Conservation (phyloP, 2,329 filamentous ascomycete species). For the Albophoma yamanashiensis region DNA sequence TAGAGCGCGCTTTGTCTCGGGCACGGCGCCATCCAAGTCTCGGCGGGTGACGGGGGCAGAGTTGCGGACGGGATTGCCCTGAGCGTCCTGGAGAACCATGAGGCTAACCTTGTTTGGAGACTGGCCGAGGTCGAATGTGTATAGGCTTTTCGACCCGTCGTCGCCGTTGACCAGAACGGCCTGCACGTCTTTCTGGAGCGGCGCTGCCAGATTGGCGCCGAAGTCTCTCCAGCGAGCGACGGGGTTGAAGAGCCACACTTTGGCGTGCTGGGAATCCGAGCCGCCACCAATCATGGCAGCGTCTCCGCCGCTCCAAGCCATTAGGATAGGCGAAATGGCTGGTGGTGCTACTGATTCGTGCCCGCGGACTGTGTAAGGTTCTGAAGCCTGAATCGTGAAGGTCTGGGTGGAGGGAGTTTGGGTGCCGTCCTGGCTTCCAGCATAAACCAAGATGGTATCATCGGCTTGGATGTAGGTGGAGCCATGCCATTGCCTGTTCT, state of each 20-base stretch:
- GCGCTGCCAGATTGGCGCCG: slow-evolving; percentile 49
- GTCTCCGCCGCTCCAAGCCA: slow-evolving; percentile 62
- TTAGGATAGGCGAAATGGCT: slow-evolving; percentile 56
- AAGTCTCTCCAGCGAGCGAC: slow-evolving; percentile 55
- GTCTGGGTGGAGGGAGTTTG: slow-evolving; percentile 56
- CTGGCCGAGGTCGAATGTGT: slow-evolving; percentile 64
- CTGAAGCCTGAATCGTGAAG: slow-evolving; percentile 57
- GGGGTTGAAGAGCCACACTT: slow-evolving; percentile 63
- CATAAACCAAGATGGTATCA: slow-evolving; percentile 69
- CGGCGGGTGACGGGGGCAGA: slow-evolving; percentile 28
- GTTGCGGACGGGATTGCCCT: slow-evolving; percentile 41
- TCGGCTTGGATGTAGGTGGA: slow-evolving; percentile 62
- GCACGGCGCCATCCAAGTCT: slow-evolving; percentile 14
- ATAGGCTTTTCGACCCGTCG: slow-evolving; percentile 68
- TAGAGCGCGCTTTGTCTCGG: slow-evolving; percentile 26
- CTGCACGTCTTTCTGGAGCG: slow-evolving; percentile 46
- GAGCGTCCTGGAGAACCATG: slow-evolving; percentile 52
- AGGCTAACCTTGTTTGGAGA: slow-evolving; percentile 68
- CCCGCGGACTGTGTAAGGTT: slow-evolving; percentile 53
- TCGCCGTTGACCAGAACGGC: slow-evolving; percentile 57
- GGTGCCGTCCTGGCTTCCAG: slow-evolving; percentile 55
- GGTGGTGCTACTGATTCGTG: slow-evolving; percentile 51
- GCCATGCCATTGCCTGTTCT: slow-evolving; percentile 64
- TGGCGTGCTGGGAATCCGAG: slow-evolving; percentile 35
- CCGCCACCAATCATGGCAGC: slow-evolving; percentile 67